phyloP scores from a whole-genome alignment of 2,329 filamentous ascomycete genomes.

The Ceratocystis cacaofunesta region DNA sequence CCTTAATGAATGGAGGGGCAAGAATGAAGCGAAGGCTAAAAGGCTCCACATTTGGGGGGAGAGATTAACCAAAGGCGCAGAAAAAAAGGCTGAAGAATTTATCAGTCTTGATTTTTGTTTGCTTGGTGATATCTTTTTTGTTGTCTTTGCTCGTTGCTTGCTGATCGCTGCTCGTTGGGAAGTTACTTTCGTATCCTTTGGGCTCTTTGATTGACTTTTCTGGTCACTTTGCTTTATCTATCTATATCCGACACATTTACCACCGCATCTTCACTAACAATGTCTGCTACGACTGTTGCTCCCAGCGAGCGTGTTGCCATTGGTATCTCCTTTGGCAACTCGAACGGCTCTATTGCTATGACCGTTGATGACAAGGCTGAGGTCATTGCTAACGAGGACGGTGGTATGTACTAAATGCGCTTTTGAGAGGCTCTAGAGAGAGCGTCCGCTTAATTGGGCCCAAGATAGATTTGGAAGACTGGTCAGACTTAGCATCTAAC shows the following conservation, averaged over 20 bases:
- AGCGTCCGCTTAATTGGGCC: neutral
- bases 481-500: no score
- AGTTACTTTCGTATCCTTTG: slow-evolving; percentile 1
- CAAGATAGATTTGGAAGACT: neutral
- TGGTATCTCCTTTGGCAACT: slow-evolving; percentile 95
- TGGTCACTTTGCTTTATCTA: slow-evolving; percentile 8
- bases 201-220: slow-evolving; percentile 5
- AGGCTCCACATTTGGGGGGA: slow-evolving; percentile 16
- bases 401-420: slow-evolving; percentile 44
- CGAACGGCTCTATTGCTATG: slow-evolving; percentile 92
- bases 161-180: neutral
- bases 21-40: neutral
- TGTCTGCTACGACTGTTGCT: slow-evolving; percentile 28
- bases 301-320: slow-evolving; percentile 57
- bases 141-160: neutral
- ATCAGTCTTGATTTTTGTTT: neutral
- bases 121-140: neutral
- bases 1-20: slow-evolving; percentile 13
- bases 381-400: slow-evolving; percentile 98
- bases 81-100: slow-evolving; percentile 4
- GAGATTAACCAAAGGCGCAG: slow-evolving; percentile 5
- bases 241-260: neutral
- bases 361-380: slow-evolving; percentile 89
- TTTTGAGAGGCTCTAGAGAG: neutral
- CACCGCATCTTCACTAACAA: slow-evolving; percentile 9